A percentile compares a stretch with the other conserved stretches of the same genome.
Conservation (phyloP, 2,329 filamentous ascomycete genomes). For the Fusarium buxicola region DNA sequence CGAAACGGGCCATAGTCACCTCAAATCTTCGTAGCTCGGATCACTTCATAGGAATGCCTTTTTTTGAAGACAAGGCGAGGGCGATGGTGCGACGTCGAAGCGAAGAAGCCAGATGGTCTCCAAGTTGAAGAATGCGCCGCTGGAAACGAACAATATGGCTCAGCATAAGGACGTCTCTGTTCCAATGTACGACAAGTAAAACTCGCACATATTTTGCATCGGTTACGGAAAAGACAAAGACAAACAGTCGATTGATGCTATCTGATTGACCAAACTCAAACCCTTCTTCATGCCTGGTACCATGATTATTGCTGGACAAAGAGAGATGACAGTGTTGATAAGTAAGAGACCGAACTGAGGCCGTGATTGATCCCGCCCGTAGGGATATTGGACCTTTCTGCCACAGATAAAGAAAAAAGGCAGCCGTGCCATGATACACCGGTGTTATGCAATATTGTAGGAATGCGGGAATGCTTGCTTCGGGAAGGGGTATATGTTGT, state of each 20-base stretch:
- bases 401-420: conserved; percentile 26
- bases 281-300: conserved; percentile 21
- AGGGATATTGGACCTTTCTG: conserved; percentile 20
- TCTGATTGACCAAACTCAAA: conserved; percentile 14
- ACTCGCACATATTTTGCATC: neutral
- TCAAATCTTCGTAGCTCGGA: too few species aligned
- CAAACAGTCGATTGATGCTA: conserved; percentile 27
- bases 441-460: conserved; percentile 31
- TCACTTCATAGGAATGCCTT: too few species aligned
- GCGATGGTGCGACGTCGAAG: too few species aligned
- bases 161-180: neutral
- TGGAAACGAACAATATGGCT: too few species aligned
- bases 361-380: conserved; percentile 9
- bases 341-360: conserved; percentile 6
- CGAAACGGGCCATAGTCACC: neutral
- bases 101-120: too few species aligned
- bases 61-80: too few species aligned
- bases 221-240: conserved; percentile 3
- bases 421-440: conserved; percentile 35
- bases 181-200: neutral
- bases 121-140: too few species aligned
- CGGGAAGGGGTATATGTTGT: conserved; percentile 36
- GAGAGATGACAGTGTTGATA: conserved; percentile 7
- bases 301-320: conserved; percentile 18
- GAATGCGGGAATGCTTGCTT: conserved; percentile 37